A percentile compares a stretch with the other conserved stretches of the same genome.
Evolutionary conservation across 345 rosid genomes (phyloP).

Genomic region (Pistacia atlantica): DNA sequence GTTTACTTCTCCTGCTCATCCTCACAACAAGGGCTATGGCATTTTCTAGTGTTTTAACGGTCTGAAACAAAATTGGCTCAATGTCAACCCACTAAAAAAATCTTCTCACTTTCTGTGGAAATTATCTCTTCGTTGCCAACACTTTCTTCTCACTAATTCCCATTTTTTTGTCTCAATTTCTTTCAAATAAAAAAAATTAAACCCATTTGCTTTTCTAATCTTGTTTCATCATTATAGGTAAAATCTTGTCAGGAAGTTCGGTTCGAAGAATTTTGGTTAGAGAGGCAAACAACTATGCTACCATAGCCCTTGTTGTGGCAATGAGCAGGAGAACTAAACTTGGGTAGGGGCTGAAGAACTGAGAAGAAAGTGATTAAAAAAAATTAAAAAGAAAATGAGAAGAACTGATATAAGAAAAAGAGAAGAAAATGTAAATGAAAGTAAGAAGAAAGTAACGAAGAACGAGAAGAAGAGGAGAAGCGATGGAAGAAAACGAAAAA

Average conservation of each 20-base stretch:
- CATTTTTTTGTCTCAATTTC: neutral
- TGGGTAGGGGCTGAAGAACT: slow-evolving; percentile 39
- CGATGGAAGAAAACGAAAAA: too few species aligned
- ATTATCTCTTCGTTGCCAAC: slow-evolving; percentile 47
- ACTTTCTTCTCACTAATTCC: slow-evolving; percentile 37
- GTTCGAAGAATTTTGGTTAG: slow-evolving; percentile 54
- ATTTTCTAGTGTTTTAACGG: slow-evolving; percentile 25
- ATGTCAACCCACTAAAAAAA: neutral
- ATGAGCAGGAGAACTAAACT: slow-evolving; percentile 45
- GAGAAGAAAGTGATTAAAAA: too few species aligned
- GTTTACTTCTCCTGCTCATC: too few species aligned
- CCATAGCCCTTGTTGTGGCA: slow-evolving; percentile 68
- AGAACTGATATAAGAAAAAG: too few species aligned
- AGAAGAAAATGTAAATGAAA: too few species aligned
- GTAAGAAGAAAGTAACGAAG: too few species aligned
- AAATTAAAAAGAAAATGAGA: too few species aligned
- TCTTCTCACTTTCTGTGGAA: neutral
- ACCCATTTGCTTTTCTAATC: slow-evolving; percentile 21
- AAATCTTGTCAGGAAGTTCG: slow-evolving; percentile 53
- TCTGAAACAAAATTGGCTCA: slow-evolving; percentile 10
- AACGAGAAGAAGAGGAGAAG: too few species aligned
- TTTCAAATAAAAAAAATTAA: neutral
- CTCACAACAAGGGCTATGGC: too few species aligned
- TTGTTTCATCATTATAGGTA: slow-evolving; percentile 36
- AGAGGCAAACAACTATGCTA: slow-evolving; percentile 63